Evolutionary conservation across 495 filamentous ascomycete species (phyloP), one percentile per base, ranked within the genome.

Genomic region (Podospora australis): DNA sequence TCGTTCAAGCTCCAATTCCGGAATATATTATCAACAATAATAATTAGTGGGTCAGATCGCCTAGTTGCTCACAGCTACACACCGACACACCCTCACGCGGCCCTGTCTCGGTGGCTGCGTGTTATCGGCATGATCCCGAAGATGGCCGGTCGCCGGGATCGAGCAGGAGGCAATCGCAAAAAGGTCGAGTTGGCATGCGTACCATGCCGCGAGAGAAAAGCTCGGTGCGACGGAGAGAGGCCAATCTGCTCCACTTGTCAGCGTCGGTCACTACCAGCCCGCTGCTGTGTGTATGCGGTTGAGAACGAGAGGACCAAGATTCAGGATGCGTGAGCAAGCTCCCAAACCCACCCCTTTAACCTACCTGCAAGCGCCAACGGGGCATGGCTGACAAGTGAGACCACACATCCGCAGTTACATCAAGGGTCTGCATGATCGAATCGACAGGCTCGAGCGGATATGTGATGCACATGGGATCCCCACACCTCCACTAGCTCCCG

Each of bases 191-290:
- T 58, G 41, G 56, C 56, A 14, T 74, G 71, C 57, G 70, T 72
- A 32, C 53, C 68, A 7, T 74, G 71, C 29, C 57, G 69, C 11
- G 63, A 66, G 25, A 62, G 65, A n/a, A 70, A 74, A 49, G 55
- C 61, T 2, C 60, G 67, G 1, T 75, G 71, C 39, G 70, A 73
- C 47, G 70, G 70, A 6, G 54, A 22, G 7, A 75, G 70, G 48
- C 70, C 71, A 22, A 65, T 73, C 29, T 73, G 71, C 58, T 69
- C 64, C 14, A 63, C 67, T 6, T 75, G 71, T 26, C 48, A 49
- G 36, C 59, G 65, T 3, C 64, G 70, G 7, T 60, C 62, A 6
- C 58, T 68, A 39, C 45, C 55, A 11, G 61, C 67, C 16, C 52
- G 66, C 13, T 59, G 53, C 19, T 73, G 70, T 35, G 57, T 70